Conservation (phyloP, 2,329 filamentous ascomycete species). For the Sphaerulina vaccinii region DNA sequence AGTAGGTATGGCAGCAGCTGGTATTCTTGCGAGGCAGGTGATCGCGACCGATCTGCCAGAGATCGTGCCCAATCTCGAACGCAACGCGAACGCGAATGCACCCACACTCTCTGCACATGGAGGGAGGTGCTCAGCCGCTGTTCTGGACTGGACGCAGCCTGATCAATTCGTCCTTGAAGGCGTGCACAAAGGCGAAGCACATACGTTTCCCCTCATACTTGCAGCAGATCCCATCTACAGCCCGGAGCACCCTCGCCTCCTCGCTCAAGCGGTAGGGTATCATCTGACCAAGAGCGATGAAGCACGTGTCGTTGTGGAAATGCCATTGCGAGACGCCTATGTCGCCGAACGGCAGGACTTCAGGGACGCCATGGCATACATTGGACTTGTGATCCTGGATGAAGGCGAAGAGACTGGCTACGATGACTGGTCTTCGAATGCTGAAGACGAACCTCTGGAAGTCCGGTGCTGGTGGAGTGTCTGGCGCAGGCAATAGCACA, state of each 20-base stretch:
- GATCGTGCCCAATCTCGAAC: slow-evolving; percentile 78
- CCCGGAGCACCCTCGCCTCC: slow-evolving; percentile 71
- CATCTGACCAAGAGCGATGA: slow-evolving; percentile 61
- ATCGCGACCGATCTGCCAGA: slow-evolving; percentile 77
- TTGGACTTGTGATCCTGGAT: slow-evolving; percentile 55
- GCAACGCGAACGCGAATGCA: slow-evolving; percentile 68
- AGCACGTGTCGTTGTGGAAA: slow-evolving; percentile 72
- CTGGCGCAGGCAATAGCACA: slow-evolving; percentile 45
- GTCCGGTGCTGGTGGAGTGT: slow-evolving; percentile 71
- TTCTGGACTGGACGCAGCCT: slow-evolving; percentile 72
- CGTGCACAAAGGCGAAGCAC: slow-evolving; percentile 9
- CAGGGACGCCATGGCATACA: slow-evolving; percentile 57
- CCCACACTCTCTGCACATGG: slow-evolving; percentile 54
- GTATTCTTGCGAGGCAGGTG: slow-evolving; percentile 65
- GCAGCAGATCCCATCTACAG: slow-evolving; percentile 88
- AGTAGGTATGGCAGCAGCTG: slow-evolving; percentile 81
- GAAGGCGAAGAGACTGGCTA: slow-evolving; percentile 64
- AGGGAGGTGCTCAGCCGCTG: slow-evolving; percentile 60
- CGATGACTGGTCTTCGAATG: slow-evolving; percentile 69
- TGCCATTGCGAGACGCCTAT: slow-evolving; percentile 73
- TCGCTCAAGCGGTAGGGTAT: slow-evolving; percentile 66
- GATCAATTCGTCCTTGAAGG: slow-evolving; percentile 33
- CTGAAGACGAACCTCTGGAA: slow-evolving; percentile 42
- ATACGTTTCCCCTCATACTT: slow-evolving; percentile 63
- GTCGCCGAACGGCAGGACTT: slow-evolving; percentile 65